Evolutionary conservation across 371 early-diverging fungal species (phyloP).

Genomic region (Coemansia sp.): DNA sequence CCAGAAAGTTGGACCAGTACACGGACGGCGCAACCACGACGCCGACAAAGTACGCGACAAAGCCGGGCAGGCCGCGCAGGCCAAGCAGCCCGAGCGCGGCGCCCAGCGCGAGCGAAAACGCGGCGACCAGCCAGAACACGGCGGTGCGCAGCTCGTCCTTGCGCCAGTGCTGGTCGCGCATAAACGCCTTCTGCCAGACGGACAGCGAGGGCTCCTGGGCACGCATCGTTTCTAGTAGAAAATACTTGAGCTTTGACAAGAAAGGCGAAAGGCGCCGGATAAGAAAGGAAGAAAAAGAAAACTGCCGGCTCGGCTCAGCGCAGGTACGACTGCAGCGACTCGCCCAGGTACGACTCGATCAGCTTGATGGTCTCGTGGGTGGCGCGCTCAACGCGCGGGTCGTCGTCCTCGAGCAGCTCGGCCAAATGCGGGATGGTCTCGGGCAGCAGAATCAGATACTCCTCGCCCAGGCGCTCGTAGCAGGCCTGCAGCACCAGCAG

Average conservation of each 20-base stretch:
- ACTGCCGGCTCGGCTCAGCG: conserved; percentile 49
- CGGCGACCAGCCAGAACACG: conserved; percentile 42
- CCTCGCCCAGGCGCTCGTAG: conserved; percentile 85
- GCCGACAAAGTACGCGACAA: conserved; percentile 26
- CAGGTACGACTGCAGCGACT: conserved; percentile 77
- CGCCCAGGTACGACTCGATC: conserved; percentile 88
- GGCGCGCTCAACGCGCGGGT: conserved; percentile 72
- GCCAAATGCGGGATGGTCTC: conserved; percentile 95
- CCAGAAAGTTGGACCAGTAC: conserved; percentile 34
- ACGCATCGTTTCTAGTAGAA: too few relatives aligned
- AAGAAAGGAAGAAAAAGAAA: neutral
- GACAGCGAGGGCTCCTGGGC: conserved; percentile 4
- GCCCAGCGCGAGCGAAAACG: conserved; percentile 27
- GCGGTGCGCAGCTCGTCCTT: conserved; percentile 45
- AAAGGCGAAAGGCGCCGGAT: neutral
- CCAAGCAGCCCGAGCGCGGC: conserved; percentile 24
- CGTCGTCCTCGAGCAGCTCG: conserved; percentile 90
- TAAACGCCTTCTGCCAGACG: conserved; percentile 39
- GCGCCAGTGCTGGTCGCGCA: conserved; percentile 43
- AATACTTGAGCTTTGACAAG: neutral
- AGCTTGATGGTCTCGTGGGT: conserved; percentile 80
- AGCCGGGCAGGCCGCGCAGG: conserved; percentile 31
- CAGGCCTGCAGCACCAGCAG: conserved; percentile 74
- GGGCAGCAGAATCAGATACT: conserved; percentile 86
- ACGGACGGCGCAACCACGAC: conserved; percentile 30